phyloP scores from a whole-genome alignment of 768 basidiomycete species.

The Hypholoma sublateritium region DNA sequence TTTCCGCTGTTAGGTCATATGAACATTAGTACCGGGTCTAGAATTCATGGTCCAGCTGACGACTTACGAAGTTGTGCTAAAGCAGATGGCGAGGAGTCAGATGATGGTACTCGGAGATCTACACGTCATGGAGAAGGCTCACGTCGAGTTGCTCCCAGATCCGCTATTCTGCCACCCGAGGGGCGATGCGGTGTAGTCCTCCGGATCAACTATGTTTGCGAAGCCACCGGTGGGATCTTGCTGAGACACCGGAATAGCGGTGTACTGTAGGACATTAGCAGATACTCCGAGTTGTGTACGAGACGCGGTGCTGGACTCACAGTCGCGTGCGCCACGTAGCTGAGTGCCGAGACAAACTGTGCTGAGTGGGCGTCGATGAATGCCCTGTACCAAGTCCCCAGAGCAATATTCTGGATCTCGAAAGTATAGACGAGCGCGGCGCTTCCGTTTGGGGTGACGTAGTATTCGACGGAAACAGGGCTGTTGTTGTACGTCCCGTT shows the following conservation, averaged over 20 bases:
- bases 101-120: too few relatives aligned
- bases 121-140: background rate
- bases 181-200: slow-evolving; percentile 48
- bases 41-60: background rate
- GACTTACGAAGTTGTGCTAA: background rate
- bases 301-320: slow-evolving; percentile 22
- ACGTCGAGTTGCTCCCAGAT: slow-evolving; percentile 1
- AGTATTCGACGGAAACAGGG: slow-evolving; percentile 38
- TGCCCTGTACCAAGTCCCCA: slow-evolving; percentile 53
- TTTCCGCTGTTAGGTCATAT: slow-evolving; percentile 28
- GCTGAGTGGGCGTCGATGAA: slow-evolving; percentile 59
- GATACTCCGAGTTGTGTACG: background rate
- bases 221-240: slow-evolving; percentile 49
- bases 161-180: slow-evolving; percentile 45
- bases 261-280: slow-evolving; percentile 29
- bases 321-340: slow-evolving; percentile 48
- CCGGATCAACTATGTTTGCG: slow-evolving; percentile 44
- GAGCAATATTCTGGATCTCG: slow-evolving; percentile 31
- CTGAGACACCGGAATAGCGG: slow-evolving; percentile 45
- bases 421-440: slow-evolving; percentile 38
- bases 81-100: background rate
- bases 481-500: slow-evolving; percentile 40
- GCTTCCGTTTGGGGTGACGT: slow-evolving; percentile 37
- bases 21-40: too few relatives aligned
- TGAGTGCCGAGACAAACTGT: slow-evolving; percentile 47